Base-by-base conservation (phyloP, 352 stramenopile species). In the Phytophthora fragariaefolia region DNA sequence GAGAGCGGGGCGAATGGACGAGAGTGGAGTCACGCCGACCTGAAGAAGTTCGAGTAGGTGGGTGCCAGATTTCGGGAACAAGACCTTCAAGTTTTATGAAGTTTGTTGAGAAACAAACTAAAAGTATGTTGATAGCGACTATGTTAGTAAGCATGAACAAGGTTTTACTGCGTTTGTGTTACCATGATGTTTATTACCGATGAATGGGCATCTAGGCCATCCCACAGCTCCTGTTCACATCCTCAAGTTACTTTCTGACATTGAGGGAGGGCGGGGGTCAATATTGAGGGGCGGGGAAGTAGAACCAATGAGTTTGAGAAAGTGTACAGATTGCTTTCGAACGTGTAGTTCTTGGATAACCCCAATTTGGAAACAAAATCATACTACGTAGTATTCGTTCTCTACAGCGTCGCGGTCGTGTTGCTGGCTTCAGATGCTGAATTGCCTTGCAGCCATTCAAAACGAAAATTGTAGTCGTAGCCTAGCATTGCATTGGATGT, bases 11-110 rank as follows among this genome's bases (percentile, higher is more conserved):
- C 34, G 2, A 58, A 74, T 34, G 74, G 73, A 24, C 4, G 78
- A 40, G 76, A 85, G 58, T 86, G 71, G 72, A 85, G 56, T 26
- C 74, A 88, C 60, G 51, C 55, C 6, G 83, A 88, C 5, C 53
- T 92, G 23, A 88, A 89, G 67, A 74, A 74, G 66, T 81, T 87
- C 17, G 70, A 86, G 60, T 78, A 60, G 36, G 38, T 15, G 17
- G 34, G 34, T 42, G 34, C 4, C 34, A 20, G 12, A 12, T 12
- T 42, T 42, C 17, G 13, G 34, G n/a, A n/a, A 42, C 5, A 17
- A 2, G 10, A 42, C 13, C 10, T 40, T 40, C 32, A 10, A n/a
- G 34, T 4, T 42, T 17, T 42, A 42, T 42, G 15, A 42, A 42
- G 34, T 42, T 42, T 20, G 15, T 18, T 20, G 2, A 17, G 18